Percentiles rank a stretch among this genome's conserved stretches.
phyloP scores from a whole-genome alignment of 805 yeast genomes.

The Yamadazyma insecticola region DNA sequence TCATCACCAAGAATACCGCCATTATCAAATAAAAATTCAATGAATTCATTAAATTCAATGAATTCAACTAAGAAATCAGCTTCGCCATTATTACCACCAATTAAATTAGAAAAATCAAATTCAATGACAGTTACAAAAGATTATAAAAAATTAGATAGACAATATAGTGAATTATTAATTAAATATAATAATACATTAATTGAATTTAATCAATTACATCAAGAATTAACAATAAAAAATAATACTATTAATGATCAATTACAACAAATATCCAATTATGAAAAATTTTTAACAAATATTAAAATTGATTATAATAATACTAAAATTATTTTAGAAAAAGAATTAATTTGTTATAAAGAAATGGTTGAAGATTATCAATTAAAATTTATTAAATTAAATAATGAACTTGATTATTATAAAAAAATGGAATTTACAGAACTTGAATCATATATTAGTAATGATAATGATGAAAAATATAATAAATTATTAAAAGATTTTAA shows the following conservation, averaged over 20 bases:
- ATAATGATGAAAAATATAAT: conserved; percentile 18
- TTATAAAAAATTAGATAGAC: too few species aligned
- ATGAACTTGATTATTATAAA: conserved; percentile 14
- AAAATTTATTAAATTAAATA: conserved; percentile 16
- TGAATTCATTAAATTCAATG: conserved; percentile 4
- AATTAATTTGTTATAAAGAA: conserved; percentile 28
- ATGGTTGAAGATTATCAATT: conserved; percentile 28
- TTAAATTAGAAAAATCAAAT: conserved; percentile 6
- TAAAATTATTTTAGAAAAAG: conserved; percentile 24
- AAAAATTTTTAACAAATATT: conserved; percentile 21
- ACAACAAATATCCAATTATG: conserved; percentile 21
- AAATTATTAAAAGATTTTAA: conserved; percentile 30
- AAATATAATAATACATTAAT: conserved; percentile 18
- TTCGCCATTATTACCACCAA: conserved; percentile 8
- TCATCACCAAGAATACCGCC: neutral
- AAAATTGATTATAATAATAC: conserved; percentile 22
- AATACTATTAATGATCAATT: conserved; percentile 22
- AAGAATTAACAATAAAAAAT: conserved; percentile 22
- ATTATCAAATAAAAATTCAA: conserved; percentile 6
- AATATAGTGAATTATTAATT: conserved; percentile 29
- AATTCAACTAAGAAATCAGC: too few species aligned
- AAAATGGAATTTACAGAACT: conserved; percentile 9
- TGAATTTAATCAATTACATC: conserved; percentile 28
- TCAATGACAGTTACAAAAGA: neutral
- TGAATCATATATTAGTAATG: conserved; percentile 4